phyloP scores from a whole-genome alignment of 2,329 filamentous ascomycete genomes.

The Diaporthe velutina region DNA sequence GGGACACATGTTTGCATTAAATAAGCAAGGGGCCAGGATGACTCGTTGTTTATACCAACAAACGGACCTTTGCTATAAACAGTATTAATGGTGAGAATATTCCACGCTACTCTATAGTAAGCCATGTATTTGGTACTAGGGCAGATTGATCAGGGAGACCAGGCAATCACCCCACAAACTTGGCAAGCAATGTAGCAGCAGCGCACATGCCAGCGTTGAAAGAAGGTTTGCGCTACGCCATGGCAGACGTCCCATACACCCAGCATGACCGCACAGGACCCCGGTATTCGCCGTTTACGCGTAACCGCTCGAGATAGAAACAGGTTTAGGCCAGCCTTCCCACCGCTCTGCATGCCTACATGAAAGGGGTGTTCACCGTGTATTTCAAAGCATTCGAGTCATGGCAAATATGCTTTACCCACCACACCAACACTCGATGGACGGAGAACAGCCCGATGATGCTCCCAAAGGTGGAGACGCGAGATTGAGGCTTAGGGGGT shows the following conservation, averaged over 20 bases:
- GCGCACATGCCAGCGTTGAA: not conserved
- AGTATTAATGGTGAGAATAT: not conserved
- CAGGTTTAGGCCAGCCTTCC: slow-evolving; percentile 1
- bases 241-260: not conserved
- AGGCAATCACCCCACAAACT: slow-evolving; percentile 8
- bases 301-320: slow-evolving; percentile 8
- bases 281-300: not conserved
- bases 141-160: not conserved
- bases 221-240: slow-evolving; percentile 1
- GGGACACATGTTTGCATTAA: not conserved
- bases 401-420: not conserved
- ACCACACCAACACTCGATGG: not conserved
- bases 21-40: slow-evolving; percentile 3
- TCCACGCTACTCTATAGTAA: not conserved
- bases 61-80: not conserved
- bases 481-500: slow-evolving; percentile 26
- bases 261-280: no score
- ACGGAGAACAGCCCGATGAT: not conserved
- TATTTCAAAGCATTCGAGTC: slow-evolving; percentile 8
- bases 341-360: not conserved
- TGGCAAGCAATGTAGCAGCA: not conserved
- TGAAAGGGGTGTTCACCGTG: slow-evolving; percentile 8
- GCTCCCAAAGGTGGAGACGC: not conserved
- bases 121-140: not conserved
- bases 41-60: not conserved